These are phyloP conservation scores for Pyrus pyrifolia DNA, from an alignment of 306 rosid genomes.

Conservation along the genomic window DNA sequence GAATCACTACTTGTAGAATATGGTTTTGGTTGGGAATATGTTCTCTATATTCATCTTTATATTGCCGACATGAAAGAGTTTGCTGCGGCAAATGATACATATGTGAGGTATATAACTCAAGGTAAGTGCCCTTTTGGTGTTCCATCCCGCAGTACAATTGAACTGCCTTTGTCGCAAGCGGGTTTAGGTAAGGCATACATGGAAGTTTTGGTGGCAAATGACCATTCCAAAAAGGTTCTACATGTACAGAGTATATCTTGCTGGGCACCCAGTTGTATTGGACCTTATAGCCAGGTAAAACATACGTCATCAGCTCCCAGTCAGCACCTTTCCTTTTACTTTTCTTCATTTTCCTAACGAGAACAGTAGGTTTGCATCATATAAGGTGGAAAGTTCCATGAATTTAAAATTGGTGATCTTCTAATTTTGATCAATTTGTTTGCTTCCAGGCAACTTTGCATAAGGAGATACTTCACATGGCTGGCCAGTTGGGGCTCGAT, in stretches of 20 bases:
- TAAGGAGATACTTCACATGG: conserved; percentile 86
- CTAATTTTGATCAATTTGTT: conserved; percentile 5
- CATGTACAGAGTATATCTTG: conserved; percentile 92
- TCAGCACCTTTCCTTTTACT: background rate
- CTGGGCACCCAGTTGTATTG: conserved; percentile 99
- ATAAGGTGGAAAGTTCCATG: background rate
- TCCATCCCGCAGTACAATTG: conserved; percentile 94
- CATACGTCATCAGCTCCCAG: background rate
- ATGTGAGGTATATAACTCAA: conserved; percentile 67
- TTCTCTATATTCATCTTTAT: conserved; percentile 82
- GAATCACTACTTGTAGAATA: conserved; percentile 47
- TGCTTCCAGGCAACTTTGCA: conserved; percentile 80
- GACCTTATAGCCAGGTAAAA: conserved; percentile 94
- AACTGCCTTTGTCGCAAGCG: conserved; percentile 62
- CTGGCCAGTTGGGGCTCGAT: conserved; percentile 92
- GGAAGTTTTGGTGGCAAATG: conserved; percentile 74
- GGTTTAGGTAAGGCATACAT: conserved; percentile 66
- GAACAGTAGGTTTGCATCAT: background rate
- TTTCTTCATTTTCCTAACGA: background rate
- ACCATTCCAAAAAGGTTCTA: conserved; percentile 71
- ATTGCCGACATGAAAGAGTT: conserved; percentile 79
- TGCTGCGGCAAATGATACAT: conserved; percentile 71
- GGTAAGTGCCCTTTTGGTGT: conserved; percentile 86
- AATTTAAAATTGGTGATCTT: background rate
- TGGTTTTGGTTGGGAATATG: conserved; percentile 81